phyloP scores from a whole-genome alignment of 2,329 filamentous ascomycete species.

The Hyphodiscus sp. region DNA sequence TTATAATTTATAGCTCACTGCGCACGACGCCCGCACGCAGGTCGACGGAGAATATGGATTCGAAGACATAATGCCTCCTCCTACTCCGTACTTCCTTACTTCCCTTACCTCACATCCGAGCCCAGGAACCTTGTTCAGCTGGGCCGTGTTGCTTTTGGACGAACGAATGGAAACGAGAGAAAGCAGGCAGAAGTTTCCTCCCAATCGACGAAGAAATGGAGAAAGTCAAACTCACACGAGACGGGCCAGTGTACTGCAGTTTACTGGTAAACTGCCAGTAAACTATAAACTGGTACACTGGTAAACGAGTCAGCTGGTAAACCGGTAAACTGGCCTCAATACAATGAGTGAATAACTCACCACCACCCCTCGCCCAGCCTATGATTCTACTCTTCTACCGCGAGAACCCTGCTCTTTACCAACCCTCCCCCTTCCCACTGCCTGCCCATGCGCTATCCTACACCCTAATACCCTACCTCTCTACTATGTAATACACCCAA shows the following conservation, averaged over 20 bases:
- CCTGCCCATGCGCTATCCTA: neutral
- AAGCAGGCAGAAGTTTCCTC: neutral
- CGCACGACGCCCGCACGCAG: neutral
- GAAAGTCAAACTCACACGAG: neutral
- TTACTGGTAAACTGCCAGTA: too few species aligned
- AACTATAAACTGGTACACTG: too few species aligned
- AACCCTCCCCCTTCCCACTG: too few species aligned
- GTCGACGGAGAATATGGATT: neutral
- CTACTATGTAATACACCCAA: neutral
- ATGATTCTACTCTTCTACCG: too few species aligned
- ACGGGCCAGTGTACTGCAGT: too few species aligned
- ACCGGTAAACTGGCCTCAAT: too few species aligned
- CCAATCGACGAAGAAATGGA: neutral
- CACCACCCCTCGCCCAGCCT: too few species aligned
- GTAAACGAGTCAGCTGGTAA: too few species aligned
- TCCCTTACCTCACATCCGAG: neutral
- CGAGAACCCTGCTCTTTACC: neutral
- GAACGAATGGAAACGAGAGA: neutral
- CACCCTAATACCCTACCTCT: too few species aligned
- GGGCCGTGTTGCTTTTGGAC: neutral
- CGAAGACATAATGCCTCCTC: too few species aligned
- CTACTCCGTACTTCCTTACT: too few species aligned
- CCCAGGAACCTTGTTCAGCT: neutral
- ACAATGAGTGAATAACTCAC: too few species aligned
- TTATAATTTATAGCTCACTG: neutral